Conservation (phyloP, 495 filamentous ascomycete species). For the Neohortaea acidophila region DNA sequence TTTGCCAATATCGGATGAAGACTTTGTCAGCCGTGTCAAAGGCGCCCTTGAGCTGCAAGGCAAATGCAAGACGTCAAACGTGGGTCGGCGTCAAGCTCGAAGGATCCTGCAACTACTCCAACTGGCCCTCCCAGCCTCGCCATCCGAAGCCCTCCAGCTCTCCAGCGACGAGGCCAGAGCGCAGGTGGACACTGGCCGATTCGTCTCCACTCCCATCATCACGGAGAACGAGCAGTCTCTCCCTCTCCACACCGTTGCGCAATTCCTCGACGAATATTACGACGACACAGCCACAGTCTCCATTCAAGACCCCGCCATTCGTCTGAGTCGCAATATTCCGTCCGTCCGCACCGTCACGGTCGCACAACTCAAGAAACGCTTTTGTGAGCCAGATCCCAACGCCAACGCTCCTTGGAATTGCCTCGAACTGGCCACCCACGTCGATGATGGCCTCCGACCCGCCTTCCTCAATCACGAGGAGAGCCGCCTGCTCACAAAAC, state of each 20-base stretch:
- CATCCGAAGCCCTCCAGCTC: constrained; percentile 2
- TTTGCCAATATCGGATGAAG: background rate
- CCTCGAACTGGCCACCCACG: constrained; percentile 15
- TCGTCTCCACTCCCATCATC: constrained; percentile 11
- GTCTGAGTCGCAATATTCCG: background rate
- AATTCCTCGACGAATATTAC: constrained; percentile 14
- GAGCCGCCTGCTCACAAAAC: constrained; percentile 10
- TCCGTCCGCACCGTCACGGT: constrained; percentile 7
- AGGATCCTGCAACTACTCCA: constrained; percentile 11
- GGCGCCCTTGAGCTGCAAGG: background rate
- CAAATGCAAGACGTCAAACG: constrained; percentile 5
- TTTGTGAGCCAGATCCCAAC: constrained; percentile 2
- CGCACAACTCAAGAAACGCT: constrained; percentile 10
- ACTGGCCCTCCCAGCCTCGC: constrained; percentile 2
- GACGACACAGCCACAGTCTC: constrained; percentile 6
- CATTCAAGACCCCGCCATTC: constrained; percentile 11
- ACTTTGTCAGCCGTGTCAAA: background rate
- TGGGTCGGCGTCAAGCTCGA: constrained; percentile 4
- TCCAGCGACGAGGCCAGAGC: constrained; percentile 2
- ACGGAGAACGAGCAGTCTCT: constrained; percentile 6
- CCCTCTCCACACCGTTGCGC: background rate
- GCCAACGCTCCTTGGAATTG: constrained; percentile 10
- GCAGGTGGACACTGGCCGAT: background rate
- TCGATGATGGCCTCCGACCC: constrained; percentile 12
- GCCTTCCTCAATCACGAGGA: constrained; percentile 14